Base-by-base conservation (phyloP, 2,329 filamentous ascomycete species). In the Clonostachys byssicola region DNA sequence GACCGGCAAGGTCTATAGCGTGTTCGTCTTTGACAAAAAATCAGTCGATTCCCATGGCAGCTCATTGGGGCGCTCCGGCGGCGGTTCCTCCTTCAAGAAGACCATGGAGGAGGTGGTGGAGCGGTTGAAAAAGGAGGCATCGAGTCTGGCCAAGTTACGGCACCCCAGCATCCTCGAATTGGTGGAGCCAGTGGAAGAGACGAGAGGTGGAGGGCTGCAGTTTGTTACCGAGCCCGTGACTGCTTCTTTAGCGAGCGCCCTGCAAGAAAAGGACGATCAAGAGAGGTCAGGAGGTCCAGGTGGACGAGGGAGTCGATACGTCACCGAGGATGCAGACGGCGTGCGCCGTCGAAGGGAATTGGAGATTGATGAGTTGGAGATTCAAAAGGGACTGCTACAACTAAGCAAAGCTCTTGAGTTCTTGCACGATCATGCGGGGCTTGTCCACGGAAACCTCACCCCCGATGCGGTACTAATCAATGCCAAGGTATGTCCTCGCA, bases 341-440 rank as follows among this genome's bases (percentile, higher is more conserved):
- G 82, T 81, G 44, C 77, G 83, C 54, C 79, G 84, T 56, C 76
- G 89, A 57, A 79, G 88, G 56, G 92, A 97, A 60, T 68, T 96
- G 13, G 92, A 97, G 64, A 89, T 99, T 51, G 94, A 99, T 62
- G 94, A 97, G 69, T 73, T 99, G 49, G 94, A 99, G 67, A 95
- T 97, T 57, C 94, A 99, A 65, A 99, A 99, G 68, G 94, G 94
- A 0, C 67, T 99, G 52, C 71, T 97, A 51, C 94, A 99, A 65
- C 80, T 99, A 52, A 92, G 87, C 60, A 96, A 96, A 64, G 92
- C 92, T 4, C 74, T 97, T 33, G 92, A 97, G 67, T 97, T 97
- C 62, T 71, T 97, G 50, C 92, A 97, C 62, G 92, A 97, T 62
- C 96, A 92, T 62, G 92, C 92, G 10, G 90, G 90, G 1, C 77